A percentile compares a stretch with the other conserved stretches of the same genome.
phyloP scores from a whole-genome alignment of 768 basidiomycete genomes.

The Lactarius hengduanensis region DNA sequence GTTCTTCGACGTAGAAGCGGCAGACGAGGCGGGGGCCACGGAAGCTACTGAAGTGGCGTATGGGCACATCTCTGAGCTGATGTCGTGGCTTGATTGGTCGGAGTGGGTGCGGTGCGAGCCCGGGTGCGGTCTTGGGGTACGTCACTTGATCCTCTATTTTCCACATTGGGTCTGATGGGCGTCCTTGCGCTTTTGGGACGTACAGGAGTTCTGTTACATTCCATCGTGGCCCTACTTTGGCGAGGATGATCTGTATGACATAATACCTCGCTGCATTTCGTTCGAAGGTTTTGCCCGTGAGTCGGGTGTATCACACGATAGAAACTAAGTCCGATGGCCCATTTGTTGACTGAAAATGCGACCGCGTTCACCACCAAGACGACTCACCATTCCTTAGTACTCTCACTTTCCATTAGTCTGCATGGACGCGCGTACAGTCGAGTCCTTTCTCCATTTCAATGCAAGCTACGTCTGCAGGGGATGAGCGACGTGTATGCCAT shows the following conservation, averaged over 20 bases:
- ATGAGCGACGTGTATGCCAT: no score
- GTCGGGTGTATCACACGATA: neutral
- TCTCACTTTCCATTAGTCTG: no score
- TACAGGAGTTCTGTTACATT: constrained; percentile 26
- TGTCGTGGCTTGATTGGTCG: constrained; percentile 31
- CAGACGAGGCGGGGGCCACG: neutral
- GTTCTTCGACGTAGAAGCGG: constrained; percentile 29
- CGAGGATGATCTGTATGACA: constrained; percentile 15
- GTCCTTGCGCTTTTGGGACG: neutral
- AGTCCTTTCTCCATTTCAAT: no score
- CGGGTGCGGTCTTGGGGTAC: constrained; percentile 26
- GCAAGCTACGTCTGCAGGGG: no score
- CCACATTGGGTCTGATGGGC: neutral
- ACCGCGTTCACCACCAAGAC: no score
- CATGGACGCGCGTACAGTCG: no score
- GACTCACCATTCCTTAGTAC: no score
- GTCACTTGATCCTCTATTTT: neutral
- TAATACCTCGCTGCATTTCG: constrained; percentile 24
- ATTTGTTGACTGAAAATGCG: no score
- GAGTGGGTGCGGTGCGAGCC: constrained; percentile 28
- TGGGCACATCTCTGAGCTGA: constrained; percentile 21
- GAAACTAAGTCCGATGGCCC: neutral
- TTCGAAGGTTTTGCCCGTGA: neutral
- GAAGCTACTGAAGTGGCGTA: constrained; percentile 1
- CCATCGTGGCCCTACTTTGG: constrained; percentile 28